phyloP scores from a whole-genome alignment of 31 red algal genomes.

The Asparagopsis taxiformis region DNA sequence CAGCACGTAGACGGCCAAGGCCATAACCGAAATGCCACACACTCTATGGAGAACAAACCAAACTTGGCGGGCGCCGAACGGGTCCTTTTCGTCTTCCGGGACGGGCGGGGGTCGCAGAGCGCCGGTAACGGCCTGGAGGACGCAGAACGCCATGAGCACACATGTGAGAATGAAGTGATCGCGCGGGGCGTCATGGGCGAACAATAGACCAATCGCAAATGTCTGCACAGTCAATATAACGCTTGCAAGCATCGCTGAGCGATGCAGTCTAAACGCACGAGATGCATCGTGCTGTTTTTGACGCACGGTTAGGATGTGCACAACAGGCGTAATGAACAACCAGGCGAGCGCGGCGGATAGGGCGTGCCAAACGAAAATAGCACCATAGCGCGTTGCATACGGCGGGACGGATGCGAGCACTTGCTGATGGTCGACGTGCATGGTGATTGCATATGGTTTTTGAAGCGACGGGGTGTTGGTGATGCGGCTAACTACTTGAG shows the following conservation, averaged over 20 bases:
- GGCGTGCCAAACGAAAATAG: slow-evolving; percentile 34
- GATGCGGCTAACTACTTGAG: too few species aligned
- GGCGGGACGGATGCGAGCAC: too few species aligned
- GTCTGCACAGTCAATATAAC: slow-evolving; percentile 14
- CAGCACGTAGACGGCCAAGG: slow-evolving; percentile 11
- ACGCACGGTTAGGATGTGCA: not conserved
- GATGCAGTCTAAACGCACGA: slow-evolving; percentile 3
- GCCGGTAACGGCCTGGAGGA: slow-evolving; percentile 14
- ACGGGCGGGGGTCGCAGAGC: slow-evolving; percentile 19
- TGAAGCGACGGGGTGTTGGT: too few species aligned
- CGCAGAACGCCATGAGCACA: not conserved
- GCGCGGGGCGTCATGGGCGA: slow-evolving; percentile 5
- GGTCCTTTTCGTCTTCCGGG: not conserved
- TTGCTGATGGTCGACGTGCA: too few species aligned
- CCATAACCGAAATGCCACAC: not conserved
- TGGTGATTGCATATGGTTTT: too few species aligned
- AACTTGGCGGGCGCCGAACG: not conserved
- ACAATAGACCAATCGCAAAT: slow-evolving; percentile 2
- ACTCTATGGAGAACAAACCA: slow-evolving; percentile 19
- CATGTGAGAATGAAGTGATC: slow-evolving; percentile 2
- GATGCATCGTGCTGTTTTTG: too few species aligned
- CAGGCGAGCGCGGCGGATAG: slow-evolving; percentile 26
- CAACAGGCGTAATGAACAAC: slow-evolving; percentile 5
- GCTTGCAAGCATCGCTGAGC: slow-evolving; percentile 15
- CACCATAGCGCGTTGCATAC: slow-evolving; percentile 26